Evolutionary conservation across 805 yeast genomes (phyloP).

Genomic region (Starmerella ratchasimensis): DNA sequence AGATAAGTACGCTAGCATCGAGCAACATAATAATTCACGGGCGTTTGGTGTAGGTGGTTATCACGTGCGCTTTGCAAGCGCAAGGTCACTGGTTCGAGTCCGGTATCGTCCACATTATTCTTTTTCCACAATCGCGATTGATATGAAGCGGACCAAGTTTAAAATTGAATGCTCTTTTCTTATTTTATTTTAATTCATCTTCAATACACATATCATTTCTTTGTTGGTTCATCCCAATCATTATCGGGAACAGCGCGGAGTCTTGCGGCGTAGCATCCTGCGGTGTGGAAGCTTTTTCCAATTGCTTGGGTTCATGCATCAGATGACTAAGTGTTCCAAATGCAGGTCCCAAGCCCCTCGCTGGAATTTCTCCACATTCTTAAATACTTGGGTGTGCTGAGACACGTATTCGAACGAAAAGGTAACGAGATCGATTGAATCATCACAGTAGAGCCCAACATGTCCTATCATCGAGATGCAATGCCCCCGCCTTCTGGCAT

Average conservation of each 20-base stretch:
- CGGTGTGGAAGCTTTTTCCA: too few relatives aligned
- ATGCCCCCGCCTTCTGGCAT: constrained; percentile 26
- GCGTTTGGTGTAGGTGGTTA: constrained; percentile 22
- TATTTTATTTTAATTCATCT: neutral
- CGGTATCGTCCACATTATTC: constrained; percentile 20
- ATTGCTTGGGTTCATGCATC: too few relatives aligned
- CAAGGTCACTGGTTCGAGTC: constrained; percentile 23
- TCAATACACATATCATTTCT: neutral
- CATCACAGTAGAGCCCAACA: neutral
- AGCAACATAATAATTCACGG: constrained; percentile 7
- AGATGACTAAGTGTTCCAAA: too few relatives aligned
- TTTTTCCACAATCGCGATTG: neutral
- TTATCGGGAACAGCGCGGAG: too few relatives aligned
- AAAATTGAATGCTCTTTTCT: neutral
- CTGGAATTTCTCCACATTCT: too few relatives aligned
- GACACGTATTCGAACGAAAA: neutral
- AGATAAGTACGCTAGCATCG: too few relatives aligned
- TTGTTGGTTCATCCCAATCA: neutral
- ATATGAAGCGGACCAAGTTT: neutral
- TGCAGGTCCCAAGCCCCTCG: too few relatives aligned
- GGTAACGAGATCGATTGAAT: neutral
- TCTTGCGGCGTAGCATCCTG: too few relatives aligned
- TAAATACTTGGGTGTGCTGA: too few relatives aligned
- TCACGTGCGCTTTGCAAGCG: constrained; percentile 22
- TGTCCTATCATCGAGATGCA: constrained; percentile 12